Conservation (phyloP, 2,329 filamentous ascomycete species). For the Penicillium aurantiogriseum region DNA sequence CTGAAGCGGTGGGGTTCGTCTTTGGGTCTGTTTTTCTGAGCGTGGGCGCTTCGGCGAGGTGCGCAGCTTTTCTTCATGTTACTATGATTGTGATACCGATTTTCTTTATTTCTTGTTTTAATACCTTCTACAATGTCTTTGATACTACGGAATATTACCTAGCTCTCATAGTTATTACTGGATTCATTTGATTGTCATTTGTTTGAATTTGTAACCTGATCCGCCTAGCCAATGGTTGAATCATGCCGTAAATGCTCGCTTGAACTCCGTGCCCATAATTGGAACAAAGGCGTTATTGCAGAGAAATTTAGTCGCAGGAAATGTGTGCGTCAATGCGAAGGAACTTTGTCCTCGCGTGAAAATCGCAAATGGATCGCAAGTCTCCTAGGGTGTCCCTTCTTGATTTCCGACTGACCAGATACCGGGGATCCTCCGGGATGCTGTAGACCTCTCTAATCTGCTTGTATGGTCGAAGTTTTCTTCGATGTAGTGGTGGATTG, state of each 20-base stretch:
- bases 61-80: slow-evolving; percentile 10
- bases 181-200: slow-evolving; percentile 8
- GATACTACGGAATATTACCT: slow-evolving; percentile 9
- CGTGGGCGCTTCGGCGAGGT: slow-evolving; percentile 27
- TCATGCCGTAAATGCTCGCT: background rate
- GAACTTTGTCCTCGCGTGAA: too few relatives aligned
- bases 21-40: slow-evolving; percentile 20
- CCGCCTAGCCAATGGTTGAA: too few relatives aligned
- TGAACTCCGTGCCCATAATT: background rate
- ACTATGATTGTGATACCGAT: slow-evolving; percentile 23
- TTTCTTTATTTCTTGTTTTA: slow-evolving; percentile 11
- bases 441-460: too few relatives aligned
- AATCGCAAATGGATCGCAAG: too few relatives aligned
- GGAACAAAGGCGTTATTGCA: background rate
- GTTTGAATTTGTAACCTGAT: too few relatives aligned
- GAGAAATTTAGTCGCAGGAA: too few relatives aligned
- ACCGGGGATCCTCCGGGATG: too few relatives aligned
- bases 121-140: slow-evolving; percentile 16
- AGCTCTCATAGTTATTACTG: slow-evolving; percentile 13
- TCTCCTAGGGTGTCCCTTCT: too few relatives aligned
- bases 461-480: too few relatives aligned
- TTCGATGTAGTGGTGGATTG: too few relatives aligned
- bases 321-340: too few relatives aligned
- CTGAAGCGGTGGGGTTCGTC: slow-evolving; percentile 12
- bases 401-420: too few relatives aligned